Base-by-base conservation (phyloP, 2,329 filamentous ascomycete genomes). In the Colletotrichum cordylinicola region DNA sequence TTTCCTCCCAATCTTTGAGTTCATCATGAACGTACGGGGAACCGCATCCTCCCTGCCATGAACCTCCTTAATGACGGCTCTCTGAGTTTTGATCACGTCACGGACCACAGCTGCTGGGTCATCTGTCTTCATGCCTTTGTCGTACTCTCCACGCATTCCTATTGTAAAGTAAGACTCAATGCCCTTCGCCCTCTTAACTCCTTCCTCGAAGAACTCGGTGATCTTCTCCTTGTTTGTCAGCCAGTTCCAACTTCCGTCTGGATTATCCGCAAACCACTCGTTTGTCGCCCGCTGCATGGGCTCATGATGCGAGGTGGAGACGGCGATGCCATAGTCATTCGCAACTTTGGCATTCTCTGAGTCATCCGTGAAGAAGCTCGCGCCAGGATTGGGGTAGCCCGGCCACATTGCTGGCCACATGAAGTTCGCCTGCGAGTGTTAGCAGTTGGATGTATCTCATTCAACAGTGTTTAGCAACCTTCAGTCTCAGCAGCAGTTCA, bases 371-470 rank as follows among this genome's bases (percentile, higher is more conserved):
- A 91, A 91, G 83, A 94, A 93, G 77, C 90, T 90, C 43, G 88
- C 88, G 10, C 87, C 86, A 0, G 86, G 87, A 5, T 84, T 84
- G 2, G 86, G 87, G 48, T 85, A 86, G 15, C 83, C 86, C 8
- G 89, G 88, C 91, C 92, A 94, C 88, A 91, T 91, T 0, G 92
- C 91, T 1, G 92, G 92, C 92, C 92, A 94, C 69, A 94, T 84
- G 77, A 92, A 93, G 80, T 94, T 94, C 3, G 91, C 91, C 77
- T 87, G n/a, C 29, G 65, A 43, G 6, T 12, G 33, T 70, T 4
- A 67, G 75, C 24, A 35, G 33, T 7, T 21, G n/a, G 15, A 9
- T 15, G 21, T n/a, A 1, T 18, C 16, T 61, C 58, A 13, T 60
- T 16, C 8, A 10, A 15, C 6, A 37, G 33, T 15, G 3, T 9